Evolutionary conservation across 345 rosid species (phyloP).

Genomic region (Citrus unshiu): DNA sequence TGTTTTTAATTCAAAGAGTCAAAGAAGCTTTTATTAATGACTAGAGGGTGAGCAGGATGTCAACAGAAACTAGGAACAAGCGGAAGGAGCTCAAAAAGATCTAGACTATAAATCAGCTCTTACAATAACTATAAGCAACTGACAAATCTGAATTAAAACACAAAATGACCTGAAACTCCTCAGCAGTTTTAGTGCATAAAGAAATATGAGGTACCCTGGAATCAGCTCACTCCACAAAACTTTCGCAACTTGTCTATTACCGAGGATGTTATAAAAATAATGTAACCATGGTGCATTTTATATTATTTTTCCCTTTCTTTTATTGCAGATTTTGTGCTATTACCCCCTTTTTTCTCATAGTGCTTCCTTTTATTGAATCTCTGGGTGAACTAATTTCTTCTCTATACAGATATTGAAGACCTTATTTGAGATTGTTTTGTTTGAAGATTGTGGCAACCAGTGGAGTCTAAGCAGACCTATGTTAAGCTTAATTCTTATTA

Average conservation of each 20-base stretch:
- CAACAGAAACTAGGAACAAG: background rate
- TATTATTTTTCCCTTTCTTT: background rate
- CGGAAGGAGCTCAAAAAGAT: background rate
- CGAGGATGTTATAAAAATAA: background rate
- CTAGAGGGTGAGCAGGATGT: background rate
- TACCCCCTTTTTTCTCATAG: background rate
- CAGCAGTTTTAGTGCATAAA: background rate
- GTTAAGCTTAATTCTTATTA: conserved; percentile 87
- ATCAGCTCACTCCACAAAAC: background rate
- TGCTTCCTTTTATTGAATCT: conserved; percentile 1
- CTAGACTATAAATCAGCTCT: background rate
- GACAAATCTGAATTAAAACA: background rate
- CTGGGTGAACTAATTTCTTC: background rate
- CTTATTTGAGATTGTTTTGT: conserved; percentile 85
- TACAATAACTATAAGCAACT: background rate
- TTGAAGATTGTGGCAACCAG: conserved; percentile 93
- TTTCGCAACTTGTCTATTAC: background rate
- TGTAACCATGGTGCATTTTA: background rate
- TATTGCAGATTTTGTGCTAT: background rate
- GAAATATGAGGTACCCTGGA: background rate
- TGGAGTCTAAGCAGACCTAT: conserved; percentile 99
- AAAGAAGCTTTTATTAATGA: background rate
- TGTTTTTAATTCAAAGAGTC: background rate
- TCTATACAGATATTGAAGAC: conserved; percentile 79
- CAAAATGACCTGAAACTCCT: background rate